Conservation (phyloP, 257 asterid genomes). For the Fraxinus americana region DNA sequence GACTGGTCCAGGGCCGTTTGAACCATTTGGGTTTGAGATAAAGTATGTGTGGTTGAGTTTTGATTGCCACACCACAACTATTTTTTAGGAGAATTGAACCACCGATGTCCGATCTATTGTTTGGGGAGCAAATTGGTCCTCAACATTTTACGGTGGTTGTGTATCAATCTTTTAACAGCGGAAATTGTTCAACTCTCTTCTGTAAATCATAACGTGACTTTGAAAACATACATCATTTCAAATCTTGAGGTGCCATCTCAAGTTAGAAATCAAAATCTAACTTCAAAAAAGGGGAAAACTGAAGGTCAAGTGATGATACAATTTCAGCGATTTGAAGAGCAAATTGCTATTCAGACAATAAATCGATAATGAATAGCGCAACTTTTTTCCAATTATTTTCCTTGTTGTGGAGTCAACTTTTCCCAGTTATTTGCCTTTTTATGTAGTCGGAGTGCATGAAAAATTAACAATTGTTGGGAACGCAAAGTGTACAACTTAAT, state of each 20-base stretch:
- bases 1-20: conserved; percentile 22
- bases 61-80: neutral
- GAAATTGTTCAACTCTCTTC: too few species aligned
- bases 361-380: neutral
- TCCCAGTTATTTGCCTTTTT: neutral
- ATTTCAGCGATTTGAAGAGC: neutral
- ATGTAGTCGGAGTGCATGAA: neutral
- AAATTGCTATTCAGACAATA: neutral
- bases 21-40: neutral
- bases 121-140: too few species aligned
- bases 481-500: too few species aligned
- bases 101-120: too few species aligned
- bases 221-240: too few species aligned
- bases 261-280: too few species aligned
- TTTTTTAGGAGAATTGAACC: neutral
- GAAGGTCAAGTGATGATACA: too few species aligned
- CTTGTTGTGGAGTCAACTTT: neutral
- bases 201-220: too few species aligned
- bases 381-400: neutral
- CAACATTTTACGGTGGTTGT: too few species aligned
- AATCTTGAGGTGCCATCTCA: too few species aligned
- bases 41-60: neutral
- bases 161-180: too few species aligned
- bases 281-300: too few species aligned
- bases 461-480: neutral